Evolutionary conservation across 225 moss, liverwort and hornwort genomes (phyloP), one percentile per base, ranked within the genome.

Genomic region (Anthoceros angustus): DNA sequence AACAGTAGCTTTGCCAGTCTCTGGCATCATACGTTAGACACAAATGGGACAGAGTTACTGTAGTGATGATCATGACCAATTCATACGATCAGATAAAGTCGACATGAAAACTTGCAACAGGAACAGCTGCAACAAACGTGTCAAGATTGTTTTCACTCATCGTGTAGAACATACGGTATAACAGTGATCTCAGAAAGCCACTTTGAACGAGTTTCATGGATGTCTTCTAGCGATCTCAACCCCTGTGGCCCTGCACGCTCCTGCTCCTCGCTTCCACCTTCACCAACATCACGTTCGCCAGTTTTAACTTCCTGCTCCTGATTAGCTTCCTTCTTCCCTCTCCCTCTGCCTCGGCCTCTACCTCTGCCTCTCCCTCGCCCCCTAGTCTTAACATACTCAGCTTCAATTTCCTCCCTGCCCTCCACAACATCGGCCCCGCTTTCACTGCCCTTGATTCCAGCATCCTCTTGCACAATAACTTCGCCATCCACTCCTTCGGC

Each of bases 101-200:
- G 32, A 32, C 32, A 32, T 32, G 32, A 32, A 32, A 32, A 1
- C 32, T 1, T 32, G 32, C 32, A 32, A 32, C 32, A 32, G 32
- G 32, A 32, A 32, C 32, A 32, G 32, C 32, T 1, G 32, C 32
- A 32, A 32, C 32, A 32, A 4, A 32, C 32, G 1, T 32, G 4
- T 32, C 1, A 32, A 32, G 32, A 32, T 4, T 32, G 1, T 32
- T 32, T 32, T 32, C 32, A 32, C 32, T 32, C 32, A 32, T 32
- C 4, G 32, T 32, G 32, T 32, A 43, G 46, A 39, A 63, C 80
- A 78, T 72, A 84, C 81, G 69, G 71, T 12, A 71, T 72, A 69
- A 84, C 69, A 64, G 73, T 68, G 26, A 82, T 79, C 63, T 79
- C 77, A 50, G 78, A 74, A 43, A 68, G 61, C 84, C 84, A 84